phyloP scores from a whole-genome alignment of 495 filamentous ascomycete genomes.

The Penicillium riverlandense region DNA sequence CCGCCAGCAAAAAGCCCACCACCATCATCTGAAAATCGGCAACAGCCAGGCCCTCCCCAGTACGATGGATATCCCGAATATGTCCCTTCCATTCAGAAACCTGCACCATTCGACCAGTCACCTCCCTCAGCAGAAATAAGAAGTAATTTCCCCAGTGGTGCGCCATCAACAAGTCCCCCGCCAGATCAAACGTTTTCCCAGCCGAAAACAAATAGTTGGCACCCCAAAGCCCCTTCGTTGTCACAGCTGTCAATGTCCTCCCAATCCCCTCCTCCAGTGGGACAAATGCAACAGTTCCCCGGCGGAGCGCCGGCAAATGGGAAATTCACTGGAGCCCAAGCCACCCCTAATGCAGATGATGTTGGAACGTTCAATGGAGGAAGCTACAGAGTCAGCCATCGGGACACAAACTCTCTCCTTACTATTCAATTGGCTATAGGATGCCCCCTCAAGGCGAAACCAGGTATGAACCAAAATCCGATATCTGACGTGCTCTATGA shows the following conservation, averaged over 20 bases:
- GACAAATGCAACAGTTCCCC: slow-evolving; percentile 19
- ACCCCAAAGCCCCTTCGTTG: slow-evolving; percentile 2
- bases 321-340: slow-evolving; percentile 51
- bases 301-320: slow-evolving; percentile 41
- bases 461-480: slow-evolving; percentile 44
- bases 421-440: slow-evolving; percentile 87
- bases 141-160: too few species aligned
- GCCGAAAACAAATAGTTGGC: not conserved
- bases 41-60: too few species aligned
- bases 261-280: slow-evolving; percentile 11
- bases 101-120: not conserved
- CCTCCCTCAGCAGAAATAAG: not conserved
- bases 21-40: not conserved
- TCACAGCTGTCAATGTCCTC: slow-evolving; percentile 7
- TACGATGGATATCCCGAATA: too few species aligned
- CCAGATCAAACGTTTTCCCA: not conserved
- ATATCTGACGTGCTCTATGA: too few species aligned
- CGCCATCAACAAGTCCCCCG: not conserved
- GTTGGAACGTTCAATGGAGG: slow-evolving; percentile 95
- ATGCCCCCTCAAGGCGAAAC: slow-evolving; percentile 76
- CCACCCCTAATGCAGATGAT: slow-evolving; percentile 58
- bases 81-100: too few species aligned
- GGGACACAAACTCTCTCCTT: slow-evolving; percentile 82
- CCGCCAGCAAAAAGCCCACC: slow-evolving; percentile 5
- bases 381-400: slow-evolving; percentile 85